Percentiles rank a stretch among this genome's conserved stretches.
Evolutionary conservation across 2,329 filamentous ascomycete genomes (phyloP).

Genomic region (Incumbomyces lentus): DNA sequence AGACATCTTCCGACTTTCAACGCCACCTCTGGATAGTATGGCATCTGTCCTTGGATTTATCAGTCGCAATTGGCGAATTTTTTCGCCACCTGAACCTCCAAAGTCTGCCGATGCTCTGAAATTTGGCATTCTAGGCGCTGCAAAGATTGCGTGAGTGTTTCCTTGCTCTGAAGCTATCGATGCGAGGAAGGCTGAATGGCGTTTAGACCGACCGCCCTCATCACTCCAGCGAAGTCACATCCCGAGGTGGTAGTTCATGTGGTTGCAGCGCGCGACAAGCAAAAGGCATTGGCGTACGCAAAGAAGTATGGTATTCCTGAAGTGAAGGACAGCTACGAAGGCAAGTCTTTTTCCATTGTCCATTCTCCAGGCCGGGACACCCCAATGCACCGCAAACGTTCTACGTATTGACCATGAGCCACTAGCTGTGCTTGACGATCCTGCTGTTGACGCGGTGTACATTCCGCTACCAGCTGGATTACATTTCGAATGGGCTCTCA

Average conservation of each 20-base stretch:
- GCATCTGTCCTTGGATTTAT: too few species aligned
- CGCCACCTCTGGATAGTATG: too few species aligned
- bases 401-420: slow-evolving; percentile 1
- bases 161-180: neutral
- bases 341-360: too few species aligned
- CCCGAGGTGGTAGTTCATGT: slow-evolving; percentile 44
- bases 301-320: slow-evolving; percentile 43
- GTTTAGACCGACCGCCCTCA: slow-evolving; percentile 12
- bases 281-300: slow-evolving; percentile 40
- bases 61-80: neutral
- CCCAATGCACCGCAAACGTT: too few species aligned
- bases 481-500: slow-evolving; percentile 39
- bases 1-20: too few species aligned
- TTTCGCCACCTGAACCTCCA: neutral
- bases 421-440: neutral
- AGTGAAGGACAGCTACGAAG: slow-evolving; percentile 29
- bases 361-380: neutral
- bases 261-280: slow-evolving; percentile 42
- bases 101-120: neutral
- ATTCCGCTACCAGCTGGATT: slow-evolving; percentile 36
- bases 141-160: slow-evolving; percentile 2
- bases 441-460: slow-evolving; percentile 40
- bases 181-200: neutral
- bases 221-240: slow-evolving; percentile 43
- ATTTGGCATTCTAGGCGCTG: slow-evolving; percentile 4